These are phyloP conservation scores for Herpetomonas tarakana DNA, from an alignment of 208 protist genomes.

Conservation along the genomic window DNA sequence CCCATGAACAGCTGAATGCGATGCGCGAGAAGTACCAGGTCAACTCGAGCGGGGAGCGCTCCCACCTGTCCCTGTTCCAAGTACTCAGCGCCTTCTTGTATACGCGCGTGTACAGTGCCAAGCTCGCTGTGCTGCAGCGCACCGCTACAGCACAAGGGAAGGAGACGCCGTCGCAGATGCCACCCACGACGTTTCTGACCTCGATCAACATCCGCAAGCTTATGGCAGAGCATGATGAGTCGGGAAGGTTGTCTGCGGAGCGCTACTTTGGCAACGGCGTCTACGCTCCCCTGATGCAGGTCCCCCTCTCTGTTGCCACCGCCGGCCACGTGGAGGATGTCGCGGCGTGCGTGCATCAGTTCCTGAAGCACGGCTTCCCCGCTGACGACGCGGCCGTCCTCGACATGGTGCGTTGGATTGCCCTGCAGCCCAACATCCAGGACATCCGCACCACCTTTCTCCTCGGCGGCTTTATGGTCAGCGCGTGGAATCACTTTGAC, in stretches of 20 bases:
- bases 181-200: conserved; percentile 17
- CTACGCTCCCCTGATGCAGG: conserved; percentile 3
- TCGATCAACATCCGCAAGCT: conserved; percentile 15
- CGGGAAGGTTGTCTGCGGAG: background rate
- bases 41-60: background rate
- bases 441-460: conserved; percentile 13
- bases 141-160: background rate
- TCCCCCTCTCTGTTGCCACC: background rate
- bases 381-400: conserved; percentile 2
- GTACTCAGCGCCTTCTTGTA: conserved; percentile 17
- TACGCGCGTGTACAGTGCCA: conserved; percentile 16
- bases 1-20: conserved; percentile 10
- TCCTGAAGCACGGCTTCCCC: conserved; percentile 10
- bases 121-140: background rate
- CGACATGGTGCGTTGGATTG: conserved; percentile 9
- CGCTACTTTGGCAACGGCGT: conserved; percentile 21
- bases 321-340: conserved; percentile 9
- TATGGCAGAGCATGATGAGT: background rate
- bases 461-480: conserved; percentile 21
- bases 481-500: conserved; percentile 26
- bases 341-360: conserved; percentile 10
- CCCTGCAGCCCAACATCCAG: conserved; percentile 16
- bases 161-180: background rate
- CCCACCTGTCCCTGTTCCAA: conserved; percentile 21
- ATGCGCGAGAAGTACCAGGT: conserved; percentile 11